Base-by-base conservation (phyloP, 345 rosid species). In the Citrus medica region DNA sequence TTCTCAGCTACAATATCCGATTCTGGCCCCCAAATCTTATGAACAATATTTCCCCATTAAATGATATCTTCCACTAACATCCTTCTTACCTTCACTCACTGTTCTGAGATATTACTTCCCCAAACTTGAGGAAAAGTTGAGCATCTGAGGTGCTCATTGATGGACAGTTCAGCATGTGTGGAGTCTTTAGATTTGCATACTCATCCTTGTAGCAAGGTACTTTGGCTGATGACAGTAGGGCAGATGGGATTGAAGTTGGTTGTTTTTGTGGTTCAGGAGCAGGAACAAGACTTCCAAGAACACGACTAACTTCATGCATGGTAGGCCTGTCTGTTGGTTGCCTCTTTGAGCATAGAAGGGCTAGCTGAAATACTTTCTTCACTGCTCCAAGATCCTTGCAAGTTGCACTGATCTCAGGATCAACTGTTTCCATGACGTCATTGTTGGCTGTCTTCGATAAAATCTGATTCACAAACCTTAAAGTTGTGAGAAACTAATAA, bases 141-240 rank as follows among this genome's bases (percentile, higher is more conserved):
- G 97, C 98, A 80, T 96, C 98, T 6, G 98, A 90, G 48, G 98
- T 90, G 89, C 99, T 92, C 92, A 92, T 92, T 2, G 99, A 89
- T n/a, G 98, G 91, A 72, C 90, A 94, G 38, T 89, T 90, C 24
- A 94, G 86, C 84, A 91, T 46, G 79, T 92, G 94, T 14, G 99
- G 92, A 63, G 95, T 79, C 87, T 90, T 96, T 56, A 96, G 91
- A 83, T 92, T 91, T 58, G 99, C 92, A 76, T 94, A 91, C 87
- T 94, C 97, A 35, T 96, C 97, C 70, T 81, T 88, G 82, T 94
- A 92, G 85, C 89, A 90, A 17, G 90, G 77, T 16, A 81, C 82
- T 67, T 86, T 86, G 8, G 84, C 76, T 3, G 94, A 81, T 9
- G 87, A 80, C n/a, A 73, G 78, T 0, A 79, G 59, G 1, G 85